A percentile compares a stretch with the other conserved stretches of the same genome.
phyloP scores from a whole-genome alignment of 768 basidiomycete genomes.

The Pulveroboletus sp. region DNA sequence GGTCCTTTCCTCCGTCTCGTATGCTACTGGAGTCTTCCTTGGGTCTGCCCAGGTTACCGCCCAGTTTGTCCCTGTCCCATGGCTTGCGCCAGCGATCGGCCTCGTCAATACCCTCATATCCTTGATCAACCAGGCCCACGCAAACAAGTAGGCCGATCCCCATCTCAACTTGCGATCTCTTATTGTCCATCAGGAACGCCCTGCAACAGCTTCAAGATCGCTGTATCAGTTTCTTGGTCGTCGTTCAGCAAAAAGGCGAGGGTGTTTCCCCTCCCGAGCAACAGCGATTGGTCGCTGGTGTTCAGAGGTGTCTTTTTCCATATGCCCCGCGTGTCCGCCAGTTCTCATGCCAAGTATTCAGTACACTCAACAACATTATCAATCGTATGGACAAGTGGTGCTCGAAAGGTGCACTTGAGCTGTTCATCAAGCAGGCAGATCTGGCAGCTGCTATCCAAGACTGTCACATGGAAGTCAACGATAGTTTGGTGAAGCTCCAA shows the following conservation, averaged over 20 bases:
- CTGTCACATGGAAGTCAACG: slow-evolving; percentile 44
- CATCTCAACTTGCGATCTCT: background rate
- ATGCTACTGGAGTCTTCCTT: slow-evolving; percentile 13
- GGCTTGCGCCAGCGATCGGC: slow-evolving; percentile 41
- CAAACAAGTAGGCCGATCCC: slow-evolving; percentile 41
- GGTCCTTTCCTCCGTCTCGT: slow-evolving; percentile 7
- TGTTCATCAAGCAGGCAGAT: slow-evolving; percentile 45
- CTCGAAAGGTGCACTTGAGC: slow-evolving; percentile 35
- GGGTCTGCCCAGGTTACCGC: slow-evolving; percentile 43
- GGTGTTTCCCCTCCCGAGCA: slow-evolving; percentile 29
- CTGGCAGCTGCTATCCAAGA: slow-evolving; percentile 42
- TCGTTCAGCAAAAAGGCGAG: slow-evolving; percentile 35
- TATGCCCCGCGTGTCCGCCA: background rate
- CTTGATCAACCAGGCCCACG: slow-evolving; percentile 45
- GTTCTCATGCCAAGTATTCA: slow-evolving; percentile 14
- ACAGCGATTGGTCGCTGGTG: slow-evolving; percentile 30
- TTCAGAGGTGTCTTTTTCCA: slow-evolving; percentile 28
- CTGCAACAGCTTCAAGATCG: slow-evolving; percentile 46
- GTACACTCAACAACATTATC: slow-evolving; percentile 36
- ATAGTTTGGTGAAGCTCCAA: slow-evolving; percentile 47
- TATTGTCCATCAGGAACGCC: slow-evolving; percentile 33
- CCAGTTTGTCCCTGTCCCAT: slow-evolving; percentile 48
- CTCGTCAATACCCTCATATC: slow-evolving; percentile 42
- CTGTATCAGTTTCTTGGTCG: slow-evolving; percentile 41
- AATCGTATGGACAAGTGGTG: slow-evolving; percentile 45